A percentile compares a stretch with the other conserved stretches of the same genome.
Evolutionary conservation across 1,284 basidiomycete genomes (phyloP).

Genomic region (Ceratobasidium sp.): DNA sequence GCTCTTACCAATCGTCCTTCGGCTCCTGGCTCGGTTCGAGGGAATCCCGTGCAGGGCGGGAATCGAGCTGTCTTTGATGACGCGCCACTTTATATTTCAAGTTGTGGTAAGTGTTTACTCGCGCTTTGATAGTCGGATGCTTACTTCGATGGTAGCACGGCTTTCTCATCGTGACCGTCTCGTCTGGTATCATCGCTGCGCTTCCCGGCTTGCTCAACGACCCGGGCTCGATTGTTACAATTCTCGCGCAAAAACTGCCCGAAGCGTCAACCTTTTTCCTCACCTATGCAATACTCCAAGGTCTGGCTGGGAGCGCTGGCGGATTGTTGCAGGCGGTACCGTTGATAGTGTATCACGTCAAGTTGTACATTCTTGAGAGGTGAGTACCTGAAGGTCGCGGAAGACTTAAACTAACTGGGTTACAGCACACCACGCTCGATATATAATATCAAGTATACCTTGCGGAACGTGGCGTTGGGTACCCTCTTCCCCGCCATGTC

Average conservation of each 20-base stretch:
- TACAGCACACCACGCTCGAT: constrained; percentile 60
- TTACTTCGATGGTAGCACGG: constrained; percentile 61
- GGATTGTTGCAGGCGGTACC: constrained; percentile 71
- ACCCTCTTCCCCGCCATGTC: constrained; percentile 71
- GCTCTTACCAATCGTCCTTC: constrained; percentile 75
- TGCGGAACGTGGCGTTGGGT: constrained; percentile 78
- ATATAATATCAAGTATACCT: constrained; percentile 58
- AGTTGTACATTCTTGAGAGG: constrained; percentile 64
- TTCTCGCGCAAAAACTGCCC: constrained; percentile 72
- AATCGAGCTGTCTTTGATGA: constrained; percentile 80
- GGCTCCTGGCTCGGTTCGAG: constrained; percentile 73
- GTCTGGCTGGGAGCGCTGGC: constrained; percentile 61
- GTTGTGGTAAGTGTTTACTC: constrained; percentile 66
- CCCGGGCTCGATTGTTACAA: constrained; percentile 65
- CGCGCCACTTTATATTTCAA: constrained; percentile 79
- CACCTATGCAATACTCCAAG: constrained; percentile 61
- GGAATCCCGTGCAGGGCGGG: constrained; percentile 78
- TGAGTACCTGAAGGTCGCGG: constrained; percentile 57
- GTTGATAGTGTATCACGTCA: constrained; percentile 75
- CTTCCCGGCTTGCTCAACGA: constrained; percentile 61
- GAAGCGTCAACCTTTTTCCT: constrained; percentile 84
- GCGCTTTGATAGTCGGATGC: not conserved
- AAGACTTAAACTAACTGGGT: constrained; percentile 50
- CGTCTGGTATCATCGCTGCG: constrained; percentile 68
- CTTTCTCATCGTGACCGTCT: constrained; percentile 77